These are phyloP conservation scores for Trichoderma arundinaceum DNA, from an alignment of 2,329 filamentous ascomycete genomes.

Conservation along the genomic window DNA sequence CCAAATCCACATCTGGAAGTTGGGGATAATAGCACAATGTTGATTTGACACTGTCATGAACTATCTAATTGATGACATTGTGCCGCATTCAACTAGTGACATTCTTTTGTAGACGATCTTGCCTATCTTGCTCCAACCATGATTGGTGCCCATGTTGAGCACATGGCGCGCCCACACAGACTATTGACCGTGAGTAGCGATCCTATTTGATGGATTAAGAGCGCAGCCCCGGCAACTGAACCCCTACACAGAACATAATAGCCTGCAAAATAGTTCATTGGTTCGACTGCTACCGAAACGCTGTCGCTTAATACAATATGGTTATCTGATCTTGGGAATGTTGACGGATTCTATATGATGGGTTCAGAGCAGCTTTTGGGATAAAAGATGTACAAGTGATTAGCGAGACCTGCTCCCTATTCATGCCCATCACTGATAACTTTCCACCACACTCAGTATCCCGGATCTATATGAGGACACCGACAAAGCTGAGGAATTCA, in stretches of 20 bases:
- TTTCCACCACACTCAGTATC: not conserved
- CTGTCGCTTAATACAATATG: not conserved
- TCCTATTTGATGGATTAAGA: not conserved
- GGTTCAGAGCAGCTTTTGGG: not conserved
- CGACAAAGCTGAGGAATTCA: not conserved
- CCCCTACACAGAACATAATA: not conserved
- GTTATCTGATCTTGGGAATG: not conserved
- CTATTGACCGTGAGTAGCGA: not conserved
- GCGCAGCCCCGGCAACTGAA: not conserved
- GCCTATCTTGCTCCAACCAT: conserved; percentile 1
- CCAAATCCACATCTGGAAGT: not conserved
- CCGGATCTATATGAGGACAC: not conserved
- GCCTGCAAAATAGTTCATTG: conserved; percentile 3
- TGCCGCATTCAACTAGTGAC: not conserved
- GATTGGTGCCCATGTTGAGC: not conserved
- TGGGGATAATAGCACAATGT: conserved; percentile 5
- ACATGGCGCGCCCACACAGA: not conserved
- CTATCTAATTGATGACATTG: not conserved
- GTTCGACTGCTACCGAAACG: not conserved
- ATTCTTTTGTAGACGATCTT: not conserved
- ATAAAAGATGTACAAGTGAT: not conserved
- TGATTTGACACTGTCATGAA: not conserved
- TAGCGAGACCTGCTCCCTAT: conserved; percentile 3
- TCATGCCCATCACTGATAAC: not conserved
- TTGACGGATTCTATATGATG: not conserved